These are phyloP conservation scores for Penicillium sp. DNA, from an alignment of 2,329 filamentous ascomycete genomes.

Conservation along the genomic window DNA sequence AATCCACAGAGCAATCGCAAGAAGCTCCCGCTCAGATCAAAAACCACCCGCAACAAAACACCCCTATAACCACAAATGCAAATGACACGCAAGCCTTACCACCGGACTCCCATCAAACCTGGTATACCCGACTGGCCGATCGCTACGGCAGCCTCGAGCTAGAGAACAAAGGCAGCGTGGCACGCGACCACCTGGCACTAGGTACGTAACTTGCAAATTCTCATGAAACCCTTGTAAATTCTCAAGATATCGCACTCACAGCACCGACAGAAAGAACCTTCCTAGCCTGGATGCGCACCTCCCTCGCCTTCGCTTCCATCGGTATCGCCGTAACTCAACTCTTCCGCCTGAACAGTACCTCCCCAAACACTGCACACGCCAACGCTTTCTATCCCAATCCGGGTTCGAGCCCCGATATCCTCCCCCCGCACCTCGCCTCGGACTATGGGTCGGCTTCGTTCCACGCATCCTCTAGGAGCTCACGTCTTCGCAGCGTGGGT, in stretches of 20 bases:
- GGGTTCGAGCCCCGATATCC: constrained; percentile 9
- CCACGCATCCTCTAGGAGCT: constrained; percentile 17
- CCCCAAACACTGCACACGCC: constrained; percentile 24
- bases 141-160: constrained; percentile 61
- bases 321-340: constrained; percentile 64
- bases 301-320: constrained; percentile 62
- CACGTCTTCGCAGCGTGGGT: constrained; percentile 50
- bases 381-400: neutral
- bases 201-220: constrained; percentile 38
- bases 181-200: constrained; percentile 61
- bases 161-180: constrained; percentile 64
- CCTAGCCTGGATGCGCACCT: constrained; percentile 64
- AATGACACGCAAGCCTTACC: constrained; percentile 8
- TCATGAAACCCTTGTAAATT: too few relatives aligned
- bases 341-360: constrained; percentile 59
- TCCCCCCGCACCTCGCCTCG: constrained; percentile 20
- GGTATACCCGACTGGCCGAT: constrained; percentile 51
- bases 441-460: constrained; percentile 17
- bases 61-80: constrained; percentile 1
- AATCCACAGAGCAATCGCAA: constrained; percentile 25
- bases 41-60: neutral
- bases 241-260: too few relatives aligned
- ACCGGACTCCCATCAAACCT: constrained; percentile 27
- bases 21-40: neutral
- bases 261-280: constrained; percentile 59